These are phyloP conservation scores for Podila epigama DNA, from an alignment of 192 early-diverging fungal species.

Conservation along the genomic window DNA sequence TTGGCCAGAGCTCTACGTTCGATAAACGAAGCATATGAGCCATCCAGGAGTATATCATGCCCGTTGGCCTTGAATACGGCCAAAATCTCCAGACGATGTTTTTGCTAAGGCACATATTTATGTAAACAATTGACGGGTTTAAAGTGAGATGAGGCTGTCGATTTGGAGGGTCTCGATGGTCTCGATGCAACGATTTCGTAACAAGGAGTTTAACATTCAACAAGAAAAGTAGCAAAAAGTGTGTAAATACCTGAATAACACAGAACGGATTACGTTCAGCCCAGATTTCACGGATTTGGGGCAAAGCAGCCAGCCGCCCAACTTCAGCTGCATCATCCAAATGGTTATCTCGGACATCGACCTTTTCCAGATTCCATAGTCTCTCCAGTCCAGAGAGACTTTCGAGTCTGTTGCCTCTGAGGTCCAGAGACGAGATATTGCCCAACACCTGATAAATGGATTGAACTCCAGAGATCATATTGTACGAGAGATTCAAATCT, in stretches of 20 bases:
- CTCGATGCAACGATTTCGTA: too few relatives aligned
- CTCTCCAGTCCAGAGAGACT: slow-evolving; percentile 62
- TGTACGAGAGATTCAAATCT: slow-evolving; percentile 59
- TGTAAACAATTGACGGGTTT: background rate
- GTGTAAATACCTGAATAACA: slow-evolving; percentile 45
- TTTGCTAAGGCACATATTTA: slow-evolving; percentile 18
- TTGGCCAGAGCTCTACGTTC: slow-evolving; percentile 38
- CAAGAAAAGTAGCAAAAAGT: slow-evolving; percentile 8
- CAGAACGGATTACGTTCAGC: slow-evolving; percentile 64
- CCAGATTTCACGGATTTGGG: slow-evolving; percentile 59
- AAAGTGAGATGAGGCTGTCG: too few relatives aligned
- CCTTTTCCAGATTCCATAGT: slow-evolving; percentile 60
- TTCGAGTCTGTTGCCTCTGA: slow-evolving; percentile 58
- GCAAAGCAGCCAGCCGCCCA: slow-evolving; percentile 54
- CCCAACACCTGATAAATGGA: slow-evolving; percentile 59
- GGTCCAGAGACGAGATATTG: slow-evolving; percentile 58
- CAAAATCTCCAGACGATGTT: slow-evolving; percentile 57
- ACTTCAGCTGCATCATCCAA: slow-evolving; percentile 61
- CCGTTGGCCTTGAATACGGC: slow-evolving; percentile 45
- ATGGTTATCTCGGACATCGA: slow-evolving; percentile 63
- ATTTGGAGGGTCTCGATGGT: too few relatives aligned
- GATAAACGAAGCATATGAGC: slow-evolving; percentile 50
- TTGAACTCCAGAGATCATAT: slow-evolving; percentile 60
- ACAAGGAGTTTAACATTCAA: background rate
- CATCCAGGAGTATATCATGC: slow-evolving; percentile 54